These are phyloP conservation scores for Diaporthe sp. DNA, from an alignment of 2,329 filamentous ascomycete genomes.

Conservation along the genomic window DNA sequence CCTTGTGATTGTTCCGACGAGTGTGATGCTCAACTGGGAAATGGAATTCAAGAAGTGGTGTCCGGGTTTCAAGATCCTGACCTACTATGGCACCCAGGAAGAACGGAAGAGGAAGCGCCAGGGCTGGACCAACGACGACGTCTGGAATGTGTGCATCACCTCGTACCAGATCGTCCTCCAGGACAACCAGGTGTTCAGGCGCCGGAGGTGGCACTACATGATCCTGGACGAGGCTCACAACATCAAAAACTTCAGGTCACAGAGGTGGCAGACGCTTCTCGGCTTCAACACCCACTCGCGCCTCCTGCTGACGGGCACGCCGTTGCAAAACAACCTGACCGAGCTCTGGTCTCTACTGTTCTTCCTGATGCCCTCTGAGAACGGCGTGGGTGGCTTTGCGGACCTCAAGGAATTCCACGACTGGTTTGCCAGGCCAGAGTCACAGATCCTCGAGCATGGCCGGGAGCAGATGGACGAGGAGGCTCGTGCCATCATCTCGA, in stretches of 20 bases:
- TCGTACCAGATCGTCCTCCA: slow-evolving; percentile 97
- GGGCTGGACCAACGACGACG: slow-evolving; percentile 92
- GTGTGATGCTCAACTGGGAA: slow-evolving; percentile 99
- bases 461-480: slow-evolving; percentile 95
- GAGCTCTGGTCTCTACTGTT: slow-evolving; percentile 97
- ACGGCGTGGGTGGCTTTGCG: slow-evolving; percentile 88
- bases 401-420: slow-evolving; percentile 96
- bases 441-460: slow-evolving; percentile 95
- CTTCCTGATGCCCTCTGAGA: slow-evolving; percentile 93
- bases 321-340: slow-evolving; percentile 95
- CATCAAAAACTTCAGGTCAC: slow-evolving; percentile 99
- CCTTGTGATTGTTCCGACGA: slow-evolving; percentile 94
- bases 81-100: slow-evolving; percentile 94
- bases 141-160: slow-evolving; percentile 98
- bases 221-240: slow-evolving; percentile 98
- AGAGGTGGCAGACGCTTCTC: slow-evolving; percentile 94
- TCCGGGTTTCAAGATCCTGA: slow-evolving; percentile 96
- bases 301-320: slow-evolving; percentile 91
- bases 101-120: slow-evolving; percentile 91
- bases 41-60: slow-evolving; percentile 99
- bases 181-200: slow-evolving; percentile 93
- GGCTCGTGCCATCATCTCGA: slow-evolving; percentile 88
- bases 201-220: slow-evolving; percentile 96
- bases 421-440: slow-evolving; percentile 94
- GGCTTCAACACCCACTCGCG: slow-evolving; percentile 92